A percentile compares a stretch with the other conserved stretches of the same genome.
phyloP scores from a whole-genome alignment of 1,284 basidiomycete genomes.

The Microstroma glucosiphilum region DNA sequence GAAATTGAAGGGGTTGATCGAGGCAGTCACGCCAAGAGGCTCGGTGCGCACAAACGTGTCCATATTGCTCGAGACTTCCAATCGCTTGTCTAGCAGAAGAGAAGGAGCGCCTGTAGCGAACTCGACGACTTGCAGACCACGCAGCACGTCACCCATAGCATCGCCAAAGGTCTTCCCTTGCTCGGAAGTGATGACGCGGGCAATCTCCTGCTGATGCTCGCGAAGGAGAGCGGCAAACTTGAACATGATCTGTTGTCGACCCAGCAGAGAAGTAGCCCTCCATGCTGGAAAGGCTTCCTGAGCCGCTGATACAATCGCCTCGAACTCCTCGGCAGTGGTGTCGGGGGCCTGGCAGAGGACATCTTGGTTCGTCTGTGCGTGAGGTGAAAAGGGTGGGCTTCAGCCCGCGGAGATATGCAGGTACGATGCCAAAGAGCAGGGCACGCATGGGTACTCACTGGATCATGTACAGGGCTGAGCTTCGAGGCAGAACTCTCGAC shows the following conservation, averaged over 20 bases:
- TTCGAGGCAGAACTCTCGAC: no score
- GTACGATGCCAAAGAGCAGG: no score
- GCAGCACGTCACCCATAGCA: slow-evolving; percentile 86
- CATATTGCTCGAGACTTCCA: slow-evolving; percentile 94
- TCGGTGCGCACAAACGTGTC: slow-evolving; percentile 79
- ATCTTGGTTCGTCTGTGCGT: slow-evolving; percentile 57
- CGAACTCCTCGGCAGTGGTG: slow-evolving; percentile 75
- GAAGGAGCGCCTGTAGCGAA: slow-evolving; percentile 75
- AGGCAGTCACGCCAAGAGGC: slow-evolving; percentile 56
- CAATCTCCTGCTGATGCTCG: slow-evolving; percentile 53
- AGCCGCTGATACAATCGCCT: slow-evolving; percentile 76
- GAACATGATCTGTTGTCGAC: slow-evolving; percentile 79
- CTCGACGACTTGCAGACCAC: slow-evolving; percentile 92
- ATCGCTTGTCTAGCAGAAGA: slow-evolving; percentile 76
- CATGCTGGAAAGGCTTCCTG: slow-evolving; percentile 83
- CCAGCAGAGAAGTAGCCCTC: slow-evolving; percentile 77
- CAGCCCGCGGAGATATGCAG: no score
- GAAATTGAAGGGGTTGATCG: slow-evolving; percentile 45
- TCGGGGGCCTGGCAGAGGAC: slow-evolving; percentile 82
- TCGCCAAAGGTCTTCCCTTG: slow-evolving; percentile 58
- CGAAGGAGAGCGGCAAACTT: slow-evolving; percentile 54
- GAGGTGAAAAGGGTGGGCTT: no score
- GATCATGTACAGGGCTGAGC: no score
- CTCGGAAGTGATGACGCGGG: slow-evolving; percentile 45
- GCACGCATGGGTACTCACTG: no score